Evolutionary conservation across 768 basidiomycete species (phyloP).

Genomic region (Lactarius sanguifluus): DNA sequence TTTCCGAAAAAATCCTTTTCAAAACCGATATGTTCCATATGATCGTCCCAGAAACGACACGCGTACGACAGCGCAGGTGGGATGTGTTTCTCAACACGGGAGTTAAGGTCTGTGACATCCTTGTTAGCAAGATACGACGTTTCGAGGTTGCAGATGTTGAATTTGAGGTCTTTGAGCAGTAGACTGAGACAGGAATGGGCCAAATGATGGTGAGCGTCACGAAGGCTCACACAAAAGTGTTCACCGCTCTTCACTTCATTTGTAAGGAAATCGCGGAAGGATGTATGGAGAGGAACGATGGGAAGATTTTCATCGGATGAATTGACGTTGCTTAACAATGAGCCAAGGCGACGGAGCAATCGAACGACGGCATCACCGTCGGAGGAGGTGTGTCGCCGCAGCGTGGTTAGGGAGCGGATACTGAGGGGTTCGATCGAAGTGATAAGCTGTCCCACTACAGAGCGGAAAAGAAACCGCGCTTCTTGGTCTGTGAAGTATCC

Average conservation of each 20-base stretch:
- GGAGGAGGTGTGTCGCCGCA: too few species aligned
- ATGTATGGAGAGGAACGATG: slow-evolving; percentile 1
- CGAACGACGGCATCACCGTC: not conserved
- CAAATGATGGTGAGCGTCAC: not conserved
- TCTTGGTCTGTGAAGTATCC: not conserved
- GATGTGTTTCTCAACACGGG: not conserved
- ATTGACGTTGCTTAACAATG: slow-evolving; percentile 7
- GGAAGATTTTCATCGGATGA: not conserved
- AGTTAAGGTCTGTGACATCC: not conserved
- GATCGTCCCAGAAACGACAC: slow-evolving; percentile 7
- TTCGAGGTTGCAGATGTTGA: slow-evolving; percentile 7
- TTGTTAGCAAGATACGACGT: not conserved
- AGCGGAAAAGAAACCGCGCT: too few species aligned
- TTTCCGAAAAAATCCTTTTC: not conserved
- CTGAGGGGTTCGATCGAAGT: not conserved
- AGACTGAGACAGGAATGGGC: not conserved
- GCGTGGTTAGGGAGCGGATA: not conserved
- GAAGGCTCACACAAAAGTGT: not conserved
- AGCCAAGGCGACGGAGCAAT: slow-evolving; percentile 2
- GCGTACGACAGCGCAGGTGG: not conserved
- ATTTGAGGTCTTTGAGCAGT: not conserved
- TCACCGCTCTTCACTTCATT: not conserved
- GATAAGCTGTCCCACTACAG: not conserved
- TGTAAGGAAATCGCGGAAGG: slow-evolving; percentile 6
- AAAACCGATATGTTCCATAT: not conserved